Base-by-base conservation (phyloP, 2,329 filamentous ascomycete species). In the Trichoderma atrobrunneum region DNA sequence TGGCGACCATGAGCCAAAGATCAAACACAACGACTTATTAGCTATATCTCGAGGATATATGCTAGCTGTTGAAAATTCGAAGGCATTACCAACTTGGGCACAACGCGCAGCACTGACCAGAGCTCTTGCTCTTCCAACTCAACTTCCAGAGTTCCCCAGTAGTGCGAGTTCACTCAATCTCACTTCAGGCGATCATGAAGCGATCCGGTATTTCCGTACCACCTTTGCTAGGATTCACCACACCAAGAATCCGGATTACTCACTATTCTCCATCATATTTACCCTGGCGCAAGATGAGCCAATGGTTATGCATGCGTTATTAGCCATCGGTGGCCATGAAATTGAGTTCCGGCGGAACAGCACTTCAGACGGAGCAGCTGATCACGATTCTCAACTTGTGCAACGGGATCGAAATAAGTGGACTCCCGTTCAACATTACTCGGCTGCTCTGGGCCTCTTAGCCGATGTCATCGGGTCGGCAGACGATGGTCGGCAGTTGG, bases 191-290 rank as follows among this genome's bases (percentile, higher is more conserved):
- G 81, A 81, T 36, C 78, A 81, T 61, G 79, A 81, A 66, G 79
- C 81, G 3, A 81, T 82, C 14, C 77, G 76, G 16, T 80, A 80
- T 68, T 82, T 81, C 66, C 79, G 81, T 11, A 81, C 80, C 7
- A 78, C 76, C 3, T 81, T 81, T 69, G 78, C 79, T n/a, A 77
- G 76, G 59, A 71, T 77, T 21, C 76, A 82, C 32, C 80, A 82
- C 69, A 81, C 80, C 36, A 82, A 81, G 64, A 81, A 81, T 36
- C 79, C 80, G 1, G 77, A 80, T n/a, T 81, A 77, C 32, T 80
- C 78, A 0, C 71, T 81, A 2, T 80, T 79, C 59, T 79, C 80
- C 30, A 78, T 82, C 72, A 80, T 82, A 72, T 81, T 82, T 69
- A 72, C 74, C 21, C 74, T 81, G 21, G 80, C 80, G 2, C 73